Base-by-base conservation (phyloP, 2,329 filamentous ascomycete species). In the Amylocarpus encephaloides region DNA sequence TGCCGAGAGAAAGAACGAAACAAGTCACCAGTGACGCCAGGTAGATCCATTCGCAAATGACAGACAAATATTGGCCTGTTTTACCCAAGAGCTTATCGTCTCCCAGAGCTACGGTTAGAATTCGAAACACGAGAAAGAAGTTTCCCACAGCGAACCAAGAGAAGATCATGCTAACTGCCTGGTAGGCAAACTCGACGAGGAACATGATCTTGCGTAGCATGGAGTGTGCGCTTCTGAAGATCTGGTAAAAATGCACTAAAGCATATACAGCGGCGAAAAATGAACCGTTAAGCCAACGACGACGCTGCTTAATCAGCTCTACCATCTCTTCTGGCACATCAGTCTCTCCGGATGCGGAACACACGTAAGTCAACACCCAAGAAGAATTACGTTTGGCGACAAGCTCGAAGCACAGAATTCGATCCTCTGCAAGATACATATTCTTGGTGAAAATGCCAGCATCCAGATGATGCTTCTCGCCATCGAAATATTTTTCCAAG, bases 31-130 rank as follows among this genome's bases (percentile, higher is more conserved):
- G 73, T 13, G 87, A 90, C 30, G 85, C 86, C 43, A 94, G 86
- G 66, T 97, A 97, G 6, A 95, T 75, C 89, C 91, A 97, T 69
- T 94, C 87, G 63, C 96, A 95, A 10, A 95, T 76, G n/a, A 96
- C 83, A 47, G 89, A 86, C 1, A 97, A 73, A 49, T 95, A 82
- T 36, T 80, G 80, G 42, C 92, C 92, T 4, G 80, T 80, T 3
- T 78, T 82, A 41, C 89, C 88, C 1, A 95, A 76, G 19, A 95
- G 77, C 19, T 77, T 68, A 0, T 73, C 63, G 22, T 80, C 77
- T 39, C 88, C 86, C 58, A 97, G 73, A 63, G 90, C 94, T 12
- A 82, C 84, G 1, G 91, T 96, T 53, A 97, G 74, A 65, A 97
- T 96, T 13, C 52, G 52, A 33, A 59, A 60, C 4, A 59, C 53